Conservation (phyloP, 176 grass and related monocot species). For the Pontederia paniculata region DNA sequence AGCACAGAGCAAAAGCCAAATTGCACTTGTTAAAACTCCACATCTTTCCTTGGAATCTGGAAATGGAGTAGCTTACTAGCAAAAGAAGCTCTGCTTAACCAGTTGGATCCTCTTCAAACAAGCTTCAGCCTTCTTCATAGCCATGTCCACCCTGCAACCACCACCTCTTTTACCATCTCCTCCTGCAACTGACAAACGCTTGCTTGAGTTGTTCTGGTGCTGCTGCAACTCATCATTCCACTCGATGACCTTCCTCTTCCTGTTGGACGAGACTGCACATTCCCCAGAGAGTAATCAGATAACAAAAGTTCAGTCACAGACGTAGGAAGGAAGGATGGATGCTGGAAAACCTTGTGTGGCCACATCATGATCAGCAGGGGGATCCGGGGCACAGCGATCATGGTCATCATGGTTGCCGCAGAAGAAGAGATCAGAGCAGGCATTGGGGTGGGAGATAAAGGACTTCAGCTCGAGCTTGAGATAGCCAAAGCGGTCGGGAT, state of each 20-base stretch:
- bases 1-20: too few relatives aligned
- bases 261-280: slow-evolving; percentile 45
- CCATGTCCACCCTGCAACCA: slow-evolving; percentile 24
- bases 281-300: background rate
- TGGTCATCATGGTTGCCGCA: background rate
- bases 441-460: slow-evolving; percentile 41
- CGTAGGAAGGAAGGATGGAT: slow-evolving; percentile 1
- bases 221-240: slow-evolving; percentile 9
- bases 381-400: too few relatives aligned
- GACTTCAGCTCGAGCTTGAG: slow-evolving; percentile 71
- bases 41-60: too few relatives aligned
- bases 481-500: slow-evolving; percentile 52
- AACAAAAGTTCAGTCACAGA: slow-evolving; percentile 7
- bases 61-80: background rate
- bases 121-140: slow-evolving; percentile 48
- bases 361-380: too few relatives aligned
- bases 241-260: slow-evolving; percentile 46
- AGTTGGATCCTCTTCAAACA: slow-evolving; percentile 59
- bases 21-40: too few relatives aligned
- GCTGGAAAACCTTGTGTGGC: slow-evolving; percentile 5
- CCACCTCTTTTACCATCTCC: background rate
- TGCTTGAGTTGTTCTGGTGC: background rate
- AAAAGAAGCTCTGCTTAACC: slow-evolving; percentile 41
- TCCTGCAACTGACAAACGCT: background rate
- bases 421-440: slow-evolving; percentile 11